These are phyloP conservation scores for Trichoderma atrobrunneum DNA, from an alignment of 2,329 filamentous ascomycete genomes.

Conservation along the genomic window DNA sequence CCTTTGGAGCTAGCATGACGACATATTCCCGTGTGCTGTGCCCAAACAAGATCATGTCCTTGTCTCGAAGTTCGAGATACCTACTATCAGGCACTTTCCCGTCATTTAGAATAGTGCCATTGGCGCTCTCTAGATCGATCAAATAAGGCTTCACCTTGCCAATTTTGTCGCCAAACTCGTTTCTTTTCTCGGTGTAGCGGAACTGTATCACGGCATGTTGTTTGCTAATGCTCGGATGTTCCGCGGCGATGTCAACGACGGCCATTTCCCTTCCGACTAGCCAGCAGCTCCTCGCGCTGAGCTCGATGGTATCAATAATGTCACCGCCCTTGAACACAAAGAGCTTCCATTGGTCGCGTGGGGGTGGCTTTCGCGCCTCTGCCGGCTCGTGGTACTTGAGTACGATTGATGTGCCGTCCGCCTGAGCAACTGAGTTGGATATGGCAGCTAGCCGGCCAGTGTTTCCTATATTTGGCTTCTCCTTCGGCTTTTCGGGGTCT, in stretches of 20 bases:
- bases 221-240: conserved; percentile 90
- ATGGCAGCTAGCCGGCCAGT: conserved; percentile 84
- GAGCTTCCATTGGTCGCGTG: conserved; percentile 78
- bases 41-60: conserved; percentile 87
- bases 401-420: conserved; percentile 69
- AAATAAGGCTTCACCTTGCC: conserved; percentile 82
- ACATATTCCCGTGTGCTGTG: conserved; percentile 90
- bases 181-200: conserved; percentile 74
- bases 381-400: conserved; percentile 96
- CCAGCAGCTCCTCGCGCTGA: conserved; percentile 82
- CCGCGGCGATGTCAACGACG: conserved; percentile 78
- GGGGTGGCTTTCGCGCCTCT: conserved; percentile 83
- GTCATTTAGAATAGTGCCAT: conserved; percentile 82
- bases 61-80: conserved; percentile 82
- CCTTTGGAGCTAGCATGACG: conserved; percentile 70
- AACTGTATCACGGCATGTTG: conserved; percentile 97
- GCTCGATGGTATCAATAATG: conserved; percentile 75
- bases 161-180: conserved; percentile 81
- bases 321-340: conserved; percentile 88
- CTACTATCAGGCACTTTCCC: conserved; percentile 69
- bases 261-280: conserved; percentile 76
- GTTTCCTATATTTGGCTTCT: conserved; percentile 81
- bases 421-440: conserved; percentile 72
- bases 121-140: conserved; percentile 90
- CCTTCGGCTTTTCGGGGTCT: conserved; percentile 60